Conservation (phyloP, 306 rosid genomes). For the Trichosanthes truncata region DNA sequence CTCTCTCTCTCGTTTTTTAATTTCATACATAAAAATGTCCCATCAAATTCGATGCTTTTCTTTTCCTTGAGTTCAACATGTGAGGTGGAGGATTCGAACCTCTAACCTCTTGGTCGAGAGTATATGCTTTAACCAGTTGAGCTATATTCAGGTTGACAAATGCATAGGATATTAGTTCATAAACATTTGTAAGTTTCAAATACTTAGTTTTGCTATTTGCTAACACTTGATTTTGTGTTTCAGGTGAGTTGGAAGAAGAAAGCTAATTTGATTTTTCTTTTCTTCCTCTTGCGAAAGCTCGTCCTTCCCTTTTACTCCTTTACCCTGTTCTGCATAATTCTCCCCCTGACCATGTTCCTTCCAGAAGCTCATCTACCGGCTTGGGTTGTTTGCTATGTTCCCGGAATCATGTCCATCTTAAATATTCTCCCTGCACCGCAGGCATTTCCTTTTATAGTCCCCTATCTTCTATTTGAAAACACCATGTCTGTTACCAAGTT, state of each 20-base stretch:
- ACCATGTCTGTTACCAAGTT: constrained; percentile 97
- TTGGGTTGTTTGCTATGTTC: constrained; percentile 95
- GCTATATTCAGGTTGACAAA: neutral
- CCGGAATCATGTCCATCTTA: constrained; percentile 86
- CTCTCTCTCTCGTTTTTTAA: neutral
- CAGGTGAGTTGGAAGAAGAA: constrained; percentile 86
- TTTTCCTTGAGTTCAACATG: neutral
- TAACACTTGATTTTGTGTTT: constrained; percentile 11
- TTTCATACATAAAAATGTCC: neutral
- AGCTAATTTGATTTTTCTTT: constrained; percentile 73
- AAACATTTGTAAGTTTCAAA: neutral
- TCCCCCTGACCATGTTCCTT: constrained; percentile 94
- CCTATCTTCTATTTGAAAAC: constrained; percentile 92
- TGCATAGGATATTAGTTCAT: neutral
- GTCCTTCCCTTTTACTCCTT: constrained; percentile 94
- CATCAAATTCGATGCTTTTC: neutral
- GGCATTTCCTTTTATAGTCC: constrained; percentile 85
- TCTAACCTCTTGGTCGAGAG: neutral
- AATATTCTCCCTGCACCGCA: constrained; percentile 79
- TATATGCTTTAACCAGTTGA: neutral
- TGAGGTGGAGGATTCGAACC: neutral
- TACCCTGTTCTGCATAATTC: constrained; percentile 96
- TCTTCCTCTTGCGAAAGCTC: constrained; percentile 93
- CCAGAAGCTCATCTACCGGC: constrained; percentile 97
- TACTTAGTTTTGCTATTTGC: neutral